Conservation (phyloP, 1,139 yeast species). For the Suhomyces bolitotheri region DNA sequence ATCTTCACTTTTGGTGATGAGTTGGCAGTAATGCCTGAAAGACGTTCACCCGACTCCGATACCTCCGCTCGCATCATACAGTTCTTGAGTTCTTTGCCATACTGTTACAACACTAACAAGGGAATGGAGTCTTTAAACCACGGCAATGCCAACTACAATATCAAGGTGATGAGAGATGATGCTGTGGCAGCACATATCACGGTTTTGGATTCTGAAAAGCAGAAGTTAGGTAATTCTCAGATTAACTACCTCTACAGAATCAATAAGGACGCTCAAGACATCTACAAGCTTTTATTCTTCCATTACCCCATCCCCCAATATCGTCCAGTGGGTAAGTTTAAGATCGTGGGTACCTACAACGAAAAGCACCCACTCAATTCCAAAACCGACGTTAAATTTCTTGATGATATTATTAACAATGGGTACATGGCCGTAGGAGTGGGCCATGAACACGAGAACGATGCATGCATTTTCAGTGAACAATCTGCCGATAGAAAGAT, state of each 20-base stretch:
- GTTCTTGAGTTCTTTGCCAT: slow-evolving; percentile 37
- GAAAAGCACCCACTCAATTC: slow-evolving; percentile 43
- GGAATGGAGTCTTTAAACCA: slow-evolving; percentile 22
- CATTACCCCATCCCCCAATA: slow-evolving; percentile 55
- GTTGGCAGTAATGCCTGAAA: slow-evolving; percentile 7
- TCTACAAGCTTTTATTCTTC: slow-evolving; percentile 44
- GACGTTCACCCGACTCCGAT: not conserved
- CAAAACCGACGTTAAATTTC: slow-evolving; percentile 35
- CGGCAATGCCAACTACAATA: slow-evolving; percentile 42
- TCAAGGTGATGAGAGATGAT: slow-evolving; percentile 21
- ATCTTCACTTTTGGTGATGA: slow-evolving; percentile 45
- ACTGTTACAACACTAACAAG: slow-evolving; percentile 34
- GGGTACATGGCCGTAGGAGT: slow-evolving; percentile 49
- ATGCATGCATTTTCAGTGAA: slow-evolving; percentile 42
- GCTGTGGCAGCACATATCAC: slow-evolving; percentile 31
- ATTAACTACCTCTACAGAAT: slow-evolving; percentile 22
- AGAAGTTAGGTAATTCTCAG: slow-evolving; percentile 33
- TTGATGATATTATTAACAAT: slow-evolving; percentile 38
- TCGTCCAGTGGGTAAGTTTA: slow-evolving; percentile 49
- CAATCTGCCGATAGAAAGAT: slow-evolving; percentile 19
- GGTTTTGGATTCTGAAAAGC: slow-evolving; percentile 35
- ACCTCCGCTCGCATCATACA: slow-evolving; percentile 14
- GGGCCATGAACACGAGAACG: slow-evolving; percentile 59
- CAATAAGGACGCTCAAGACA: slow-evolving; percentile 4
- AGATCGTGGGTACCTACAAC: slow-evolving; percentile 50